phyloP scores from a whole-genome alignment of 1,284 basidiomycete genomes.

The Malassezia japonica region DNA sequence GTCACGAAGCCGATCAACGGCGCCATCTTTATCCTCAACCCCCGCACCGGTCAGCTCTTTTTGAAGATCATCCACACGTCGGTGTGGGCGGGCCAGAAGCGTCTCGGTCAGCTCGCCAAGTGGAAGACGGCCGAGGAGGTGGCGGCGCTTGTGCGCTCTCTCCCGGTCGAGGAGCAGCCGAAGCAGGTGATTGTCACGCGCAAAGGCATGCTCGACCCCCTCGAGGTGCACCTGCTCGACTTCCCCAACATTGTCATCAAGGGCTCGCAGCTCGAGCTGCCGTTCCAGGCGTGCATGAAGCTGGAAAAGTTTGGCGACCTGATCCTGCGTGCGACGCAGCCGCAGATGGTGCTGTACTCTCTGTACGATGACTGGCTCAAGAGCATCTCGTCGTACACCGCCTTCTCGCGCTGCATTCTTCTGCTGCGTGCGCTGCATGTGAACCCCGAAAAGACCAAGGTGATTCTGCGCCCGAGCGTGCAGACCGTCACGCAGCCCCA shows the following conservation, averaged over 20 bases:
- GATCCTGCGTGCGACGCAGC: conserved; percentile 89
- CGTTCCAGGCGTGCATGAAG: conserved; percentile 99
- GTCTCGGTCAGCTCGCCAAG: conserved; percentile 96
- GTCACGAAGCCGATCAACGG: conserved; percentile 99
- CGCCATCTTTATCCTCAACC: conserved; percentile 99
- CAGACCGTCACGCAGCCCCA: conserved; percentile 87
- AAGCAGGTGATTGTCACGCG: conserved; percentile 99
- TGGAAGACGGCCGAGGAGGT: conserved; percentile 99
- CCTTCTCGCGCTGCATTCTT: conserved; percentile 93
- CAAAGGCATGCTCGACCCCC: conserved; percentile 85
- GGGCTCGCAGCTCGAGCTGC: conserved; percentile 91
- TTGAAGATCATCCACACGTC: conserved; percentile 98
- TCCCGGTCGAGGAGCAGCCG: conserved; percentile 97
- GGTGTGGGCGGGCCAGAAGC: conserved; percentile 99
- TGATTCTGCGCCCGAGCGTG: conserved; percentile 51
- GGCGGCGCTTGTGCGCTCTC: conserved; percentile 85
- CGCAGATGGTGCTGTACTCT: conserved; percentile 98
- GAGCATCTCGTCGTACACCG: conserved; percentile 96
- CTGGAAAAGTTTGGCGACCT: conserved; percentile 99
- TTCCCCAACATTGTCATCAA: conserved; percentile 99
- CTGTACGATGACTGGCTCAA: conserved; percentile 99
- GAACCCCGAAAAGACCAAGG: conserved; percentile 97
- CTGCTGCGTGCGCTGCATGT: conserved; percentile 92
- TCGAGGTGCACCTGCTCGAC: conserved; percentile 93
- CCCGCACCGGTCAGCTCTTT: conserved; percentile 94